phyloP scores from a whole-genome alignment of 1,284 basidiomycete genomes.

The Singerocomus rubriflavus region DNA sequence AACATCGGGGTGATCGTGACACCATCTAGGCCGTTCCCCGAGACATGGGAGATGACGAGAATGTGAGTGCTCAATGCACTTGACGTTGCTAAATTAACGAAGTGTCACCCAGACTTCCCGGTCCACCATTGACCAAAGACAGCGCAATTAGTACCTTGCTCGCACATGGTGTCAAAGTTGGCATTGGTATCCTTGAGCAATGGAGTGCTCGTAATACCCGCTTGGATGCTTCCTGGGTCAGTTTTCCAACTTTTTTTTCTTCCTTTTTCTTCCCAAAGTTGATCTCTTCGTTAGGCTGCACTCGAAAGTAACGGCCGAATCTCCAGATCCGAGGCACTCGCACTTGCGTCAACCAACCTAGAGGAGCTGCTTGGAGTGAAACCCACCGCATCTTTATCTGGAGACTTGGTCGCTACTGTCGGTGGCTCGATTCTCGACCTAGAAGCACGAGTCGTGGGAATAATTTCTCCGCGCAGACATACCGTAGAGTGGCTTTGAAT shows the following conservation, averaged over 20 bases:
- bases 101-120: conserved; percentile 47
- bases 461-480: conserved; percentile 40
- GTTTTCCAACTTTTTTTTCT: neutral
- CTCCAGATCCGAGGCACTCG: conserved; percentile 31
- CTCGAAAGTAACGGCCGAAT: conserved; percentile 24
- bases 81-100: conserved; percentile 1
- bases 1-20: conserved; percentile 74
- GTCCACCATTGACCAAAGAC: conserved; percentile 71
- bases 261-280: neutral
- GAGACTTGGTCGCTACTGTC: conserved; percentile 52
- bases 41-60: conserved; percentile 52
- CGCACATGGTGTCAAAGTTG: conserved; percentile 71
- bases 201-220: conserved; percentile 64
- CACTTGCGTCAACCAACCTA: conserved; percentile 32
- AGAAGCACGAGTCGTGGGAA: conserved; percentile 45
- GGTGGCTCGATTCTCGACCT: conserved; percentile 40
- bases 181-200: conserved; percentile 50
- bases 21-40: conserved; percentile 58
- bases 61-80: conserved; percentile 35
- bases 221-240: conserved; percentile 44
- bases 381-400: conserved; percentile 19
- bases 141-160: conserved; percentile 64
- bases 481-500: conserved; percentile 31
- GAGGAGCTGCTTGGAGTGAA: conserved; percentile 56
- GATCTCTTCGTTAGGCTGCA: conserved; percentile 18